Evolutionary conservation across 371 early-diverging fungal species (phyloP).

Genomic region (Scutellospora calospora): DNA sequence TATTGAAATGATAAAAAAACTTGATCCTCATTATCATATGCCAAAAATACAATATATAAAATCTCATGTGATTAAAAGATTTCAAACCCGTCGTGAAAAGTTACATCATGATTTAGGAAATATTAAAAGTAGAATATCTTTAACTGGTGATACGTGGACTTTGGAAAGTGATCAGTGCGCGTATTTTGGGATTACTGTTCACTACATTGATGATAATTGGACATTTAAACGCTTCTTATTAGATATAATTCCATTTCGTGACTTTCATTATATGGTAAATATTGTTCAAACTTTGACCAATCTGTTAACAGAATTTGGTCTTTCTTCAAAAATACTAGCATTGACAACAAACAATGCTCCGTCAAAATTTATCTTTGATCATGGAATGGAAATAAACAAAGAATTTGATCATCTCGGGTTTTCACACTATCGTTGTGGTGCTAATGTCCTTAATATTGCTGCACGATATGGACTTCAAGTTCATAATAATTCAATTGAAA

Average conservation of each 20-base stretch:
- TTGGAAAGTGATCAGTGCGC: background rate
- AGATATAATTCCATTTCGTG: conserved; percentile 30
- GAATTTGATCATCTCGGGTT: background rate
- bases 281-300: background rate
- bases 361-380: background rate
- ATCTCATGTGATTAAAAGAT: conserved; percentile 2
- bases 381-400: background rate
- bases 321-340: conserved; percentile 14
- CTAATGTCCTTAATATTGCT: conserved; percentile 32
- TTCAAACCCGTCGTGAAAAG: background rate
- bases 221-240: conserved; percentile 14
- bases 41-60: background rate
- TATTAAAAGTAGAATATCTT: conserved; percentile 16
- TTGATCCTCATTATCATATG: conserved; percentile 6
- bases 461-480: conserved; percentile 10
- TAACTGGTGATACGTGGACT: background rate
- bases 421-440: conserved; percentile 14
- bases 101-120: background rate
- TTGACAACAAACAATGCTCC: conserved; percentile 26
- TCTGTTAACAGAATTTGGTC: background rate
- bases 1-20: background rate
- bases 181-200: background rate
- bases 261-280: background rate
- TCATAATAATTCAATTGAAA: background rate
- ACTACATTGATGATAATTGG: conserved; percentile 12